phyloP scores from a whole-genome alignment of 306 rosid genomes.

The Malus orientalis region DNA sequence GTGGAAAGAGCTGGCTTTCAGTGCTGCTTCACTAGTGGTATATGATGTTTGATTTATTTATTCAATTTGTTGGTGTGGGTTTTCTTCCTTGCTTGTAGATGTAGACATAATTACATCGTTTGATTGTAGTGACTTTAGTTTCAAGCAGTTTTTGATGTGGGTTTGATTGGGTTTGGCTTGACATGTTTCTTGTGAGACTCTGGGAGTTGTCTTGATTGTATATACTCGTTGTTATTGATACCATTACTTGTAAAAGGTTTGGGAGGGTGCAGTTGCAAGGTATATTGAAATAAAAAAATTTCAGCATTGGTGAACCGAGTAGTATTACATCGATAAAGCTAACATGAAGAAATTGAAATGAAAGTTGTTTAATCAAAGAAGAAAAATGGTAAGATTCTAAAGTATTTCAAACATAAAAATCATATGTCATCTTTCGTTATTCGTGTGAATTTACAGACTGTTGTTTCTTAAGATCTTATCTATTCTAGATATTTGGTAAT shows the following conservation, averaged over 20 bases:
- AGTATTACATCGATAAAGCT: too few relatives aligned
- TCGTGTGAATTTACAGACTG: neutral
- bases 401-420: neutral
- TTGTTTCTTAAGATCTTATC: neutral
- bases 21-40: slow-evolving; percentile 78
- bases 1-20: slow-evolving; percentile 63
- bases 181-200: neutral
- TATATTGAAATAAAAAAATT: too few relatives aligned
- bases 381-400: neutral
- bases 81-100: neutral
- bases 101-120: neutral
- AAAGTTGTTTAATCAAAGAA: neutral
- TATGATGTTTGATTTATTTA: neutral
- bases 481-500: neutral
- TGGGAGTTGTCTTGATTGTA: neutral
- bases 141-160: neutral
- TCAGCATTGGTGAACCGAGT: too few relatives aligned
- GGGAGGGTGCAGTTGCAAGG: neutral
- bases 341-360: too few relatives aligned
- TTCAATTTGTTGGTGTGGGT: neutral
- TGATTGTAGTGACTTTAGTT: neutral
- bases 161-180: neutral
- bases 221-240: neutral
- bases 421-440: neutral
- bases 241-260: neutral